Conservation (phyloP, 768 basidiomycete genomes). For the Termitomyces bulborhizus region DNA sequence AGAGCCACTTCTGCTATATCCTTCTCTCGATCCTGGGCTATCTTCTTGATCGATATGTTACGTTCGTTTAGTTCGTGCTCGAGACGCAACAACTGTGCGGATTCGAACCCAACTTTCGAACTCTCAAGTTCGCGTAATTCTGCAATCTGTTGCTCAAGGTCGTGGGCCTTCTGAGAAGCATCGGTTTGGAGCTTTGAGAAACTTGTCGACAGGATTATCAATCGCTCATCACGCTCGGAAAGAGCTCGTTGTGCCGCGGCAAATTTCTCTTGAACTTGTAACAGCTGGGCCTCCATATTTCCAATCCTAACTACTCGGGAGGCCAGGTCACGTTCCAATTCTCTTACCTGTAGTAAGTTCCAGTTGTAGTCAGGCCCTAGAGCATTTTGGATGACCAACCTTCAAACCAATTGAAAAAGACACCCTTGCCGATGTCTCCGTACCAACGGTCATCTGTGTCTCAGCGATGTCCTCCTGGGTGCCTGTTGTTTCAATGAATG, state of each 20-base stretch:
- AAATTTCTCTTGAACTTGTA: conserved; percentile 14
- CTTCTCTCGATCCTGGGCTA: conserved; percentile 11
- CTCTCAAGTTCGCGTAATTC: conserved; percentile 9
- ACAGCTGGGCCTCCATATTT: conserved; percentile 15
- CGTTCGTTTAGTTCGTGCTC: conserved; percentile 14
- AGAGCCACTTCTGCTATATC: conserved; percentile 7
- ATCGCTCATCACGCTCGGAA: conserved; percentile 19
- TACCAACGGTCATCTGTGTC: neutral
- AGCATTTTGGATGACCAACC: neutral
- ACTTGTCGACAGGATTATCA: conserved; percentile 17
- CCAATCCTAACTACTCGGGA: conserved; percentile 11
- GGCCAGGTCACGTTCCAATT: conserved; percentile 15
- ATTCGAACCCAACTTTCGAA: conserved; percentile 13
- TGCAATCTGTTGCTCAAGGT: conserved; percentile 3
- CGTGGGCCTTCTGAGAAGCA: conserved; percentile 8
- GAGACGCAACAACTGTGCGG: conserved; percentile 7
- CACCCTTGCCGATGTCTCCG: neutral
- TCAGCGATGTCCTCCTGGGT: neutral
- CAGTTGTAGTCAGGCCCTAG: neutral
- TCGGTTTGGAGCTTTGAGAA: conserved; percentile 13
- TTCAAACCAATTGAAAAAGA: neutral
- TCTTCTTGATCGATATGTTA: conserved; percentile 4
- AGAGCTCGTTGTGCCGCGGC: conserved; percentile 14
- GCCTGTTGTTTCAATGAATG: neutral
- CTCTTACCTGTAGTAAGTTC: conserved; percentile 9